Evolutionary conservation across 1,284 basidiomycete species (phyloP).

Genomic region (Sporisorium exsertum): DNA sequence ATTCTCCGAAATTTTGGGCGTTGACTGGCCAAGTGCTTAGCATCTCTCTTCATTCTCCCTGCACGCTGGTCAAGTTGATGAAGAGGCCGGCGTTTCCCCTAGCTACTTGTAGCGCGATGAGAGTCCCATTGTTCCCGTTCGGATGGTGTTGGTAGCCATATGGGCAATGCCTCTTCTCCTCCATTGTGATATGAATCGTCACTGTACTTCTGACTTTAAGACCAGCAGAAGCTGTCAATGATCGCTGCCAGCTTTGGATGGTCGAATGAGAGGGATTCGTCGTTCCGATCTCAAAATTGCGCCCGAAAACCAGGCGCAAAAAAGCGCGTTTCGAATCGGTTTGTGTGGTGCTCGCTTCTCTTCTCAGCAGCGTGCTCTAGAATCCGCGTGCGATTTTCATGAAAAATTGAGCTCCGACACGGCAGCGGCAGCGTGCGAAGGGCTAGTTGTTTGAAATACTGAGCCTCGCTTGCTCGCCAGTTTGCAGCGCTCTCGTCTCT

Average conservation of each 20-base stretch:
- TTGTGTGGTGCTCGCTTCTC: not conserved
- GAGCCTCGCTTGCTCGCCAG: not conserved
- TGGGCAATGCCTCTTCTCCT: not conserved
- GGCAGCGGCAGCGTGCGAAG: not conserved
- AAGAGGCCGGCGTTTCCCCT: no score
- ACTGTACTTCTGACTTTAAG: no score
- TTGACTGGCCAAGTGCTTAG: slow-evolving; percentile 20
- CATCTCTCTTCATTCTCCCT: not conserved
- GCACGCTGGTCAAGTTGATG: not conserved
- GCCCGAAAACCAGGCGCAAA: not conserved
- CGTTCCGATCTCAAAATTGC: not conserved
- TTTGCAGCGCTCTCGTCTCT: not conserved
- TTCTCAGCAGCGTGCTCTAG: not conserved
- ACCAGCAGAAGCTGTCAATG: not conserved
- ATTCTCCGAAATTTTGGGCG: slow-evolving; percentile 14
- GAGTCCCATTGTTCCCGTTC: no score
- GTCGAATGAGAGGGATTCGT: not conserved
- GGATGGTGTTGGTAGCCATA: not conserved
- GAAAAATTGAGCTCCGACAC: slow-evolving; percentile 6
- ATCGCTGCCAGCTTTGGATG: not conserved
- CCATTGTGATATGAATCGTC: not conserved
- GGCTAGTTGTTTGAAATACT: not conserved
- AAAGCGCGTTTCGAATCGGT: not conserved
- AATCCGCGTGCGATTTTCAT: not conserved
- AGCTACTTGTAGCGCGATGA: no score